Conservation (phyloP, 2,329 filamentous ascomycete genomes). For the Fusarium fracticaudum region DNA sequence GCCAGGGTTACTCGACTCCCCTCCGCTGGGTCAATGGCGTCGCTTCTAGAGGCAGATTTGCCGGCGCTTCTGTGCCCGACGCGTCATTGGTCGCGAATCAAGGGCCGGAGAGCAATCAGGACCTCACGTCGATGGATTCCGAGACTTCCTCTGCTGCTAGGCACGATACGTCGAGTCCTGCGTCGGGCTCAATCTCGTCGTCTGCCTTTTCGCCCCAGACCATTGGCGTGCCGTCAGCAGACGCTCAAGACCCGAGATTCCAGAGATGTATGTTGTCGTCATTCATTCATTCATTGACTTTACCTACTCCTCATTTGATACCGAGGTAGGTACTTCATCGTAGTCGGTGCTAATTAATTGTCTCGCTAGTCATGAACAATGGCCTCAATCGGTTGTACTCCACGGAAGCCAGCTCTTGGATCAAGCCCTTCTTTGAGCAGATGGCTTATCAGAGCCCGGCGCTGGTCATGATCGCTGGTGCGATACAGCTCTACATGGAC, state of each 20-base stretch:
- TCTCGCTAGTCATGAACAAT: slow-evolving; percentile 24
- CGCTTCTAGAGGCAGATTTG: slow-evolving; percentile 38
- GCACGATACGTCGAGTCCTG: slow-evolving; percentile 18
- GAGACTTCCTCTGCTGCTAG: slow-evolving; percentile 6
- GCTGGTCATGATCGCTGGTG: slow-evolving; percentile 27
- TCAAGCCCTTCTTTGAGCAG: slow-evolving; percentile 36
- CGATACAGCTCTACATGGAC: slow-evolving; percentile 39
- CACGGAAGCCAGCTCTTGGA: slow-evolving; percentile 35
- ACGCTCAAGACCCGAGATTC: slow-evolving; percentile 30
- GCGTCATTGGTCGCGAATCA: neutral
- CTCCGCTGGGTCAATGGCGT: slow-evolving; percentile 41
- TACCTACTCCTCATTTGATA: neutral
- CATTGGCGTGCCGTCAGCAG: neutral
- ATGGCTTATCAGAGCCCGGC: slow-evolving; percentile 40
- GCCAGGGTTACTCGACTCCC: slow-evolving; percentile 36
- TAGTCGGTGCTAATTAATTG: neutral
- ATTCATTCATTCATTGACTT: neutral
- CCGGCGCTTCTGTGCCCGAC: slow-evolving; percentile 35
- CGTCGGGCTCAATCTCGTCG: neutral
- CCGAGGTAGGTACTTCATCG: slow-evolving; percentile 3
- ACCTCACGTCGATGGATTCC: neutral
- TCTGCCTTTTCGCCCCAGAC: slow-evolving; percentile 16
- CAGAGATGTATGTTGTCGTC: slow-evolving; percentile 25
- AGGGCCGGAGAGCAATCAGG: neutral
- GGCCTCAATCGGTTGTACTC: slow-evolving; percentile 36